These are phyloP conservation scores for Laguncularia racemosa DNA, from an alignment of 345 rosid species.

Conservation along the genomic window DNA sequence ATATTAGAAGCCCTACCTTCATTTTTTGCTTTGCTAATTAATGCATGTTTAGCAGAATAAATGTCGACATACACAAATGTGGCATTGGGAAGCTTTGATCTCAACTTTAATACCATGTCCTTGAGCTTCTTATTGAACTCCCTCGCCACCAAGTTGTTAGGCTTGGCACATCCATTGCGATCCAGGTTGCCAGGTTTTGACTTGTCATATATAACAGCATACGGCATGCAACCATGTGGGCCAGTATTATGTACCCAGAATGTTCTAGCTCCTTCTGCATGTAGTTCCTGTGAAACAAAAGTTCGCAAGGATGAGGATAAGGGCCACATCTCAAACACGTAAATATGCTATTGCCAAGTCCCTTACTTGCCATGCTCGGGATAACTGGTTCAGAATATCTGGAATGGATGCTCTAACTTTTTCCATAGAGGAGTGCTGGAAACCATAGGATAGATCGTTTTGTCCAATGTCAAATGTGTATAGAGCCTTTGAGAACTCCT, in stretches of 20 bases:
- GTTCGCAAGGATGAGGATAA: too few species aligned
- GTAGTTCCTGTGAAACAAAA: constrained; percentile 27
- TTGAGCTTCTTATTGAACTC: constrained; percentile 65
- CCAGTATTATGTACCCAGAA: constrained; percentile 84
- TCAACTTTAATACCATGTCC: constrained; percentile 29
- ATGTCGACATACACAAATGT: constrained; percentile 58
- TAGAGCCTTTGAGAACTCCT: constrained; percentile 60
- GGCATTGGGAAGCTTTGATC: constrained; percentile 35
- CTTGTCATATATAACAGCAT: constrained; percentile 19
- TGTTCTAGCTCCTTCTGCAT: constrained; percentile 63
- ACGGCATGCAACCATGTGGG: constrained; percentile 72
- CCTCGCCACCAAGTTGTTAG: constrained; percentile 49
- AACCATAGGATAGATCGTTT: constrained; percentile 54
- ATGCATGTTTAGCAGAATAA: constrained; percentile 50
- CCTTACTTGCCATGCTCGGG: constrained; percentile 43
- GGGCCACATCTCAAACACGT: too few species aligned
- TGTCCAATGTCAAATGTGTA: constrained; percentile 71
- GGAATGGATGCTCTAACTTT: constrained; percentile 54
- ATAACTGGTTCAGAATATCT: constrained; percentile 31
- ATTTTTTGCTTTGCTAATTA: constrained; percentile 37
- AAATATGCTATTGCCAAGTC: not conserved
- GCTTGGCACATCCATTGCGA: constrained; percentile 46
- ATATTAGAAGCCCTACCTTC: constrained; percentile 30
- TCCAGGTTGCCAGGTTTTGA: constrained; percentile 33
- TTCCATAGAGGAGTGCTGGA: constrained; percentile 29